phyloP scores from a whole-genome alignment of 345 rosid species.

The Ricinus communis region DNA sequence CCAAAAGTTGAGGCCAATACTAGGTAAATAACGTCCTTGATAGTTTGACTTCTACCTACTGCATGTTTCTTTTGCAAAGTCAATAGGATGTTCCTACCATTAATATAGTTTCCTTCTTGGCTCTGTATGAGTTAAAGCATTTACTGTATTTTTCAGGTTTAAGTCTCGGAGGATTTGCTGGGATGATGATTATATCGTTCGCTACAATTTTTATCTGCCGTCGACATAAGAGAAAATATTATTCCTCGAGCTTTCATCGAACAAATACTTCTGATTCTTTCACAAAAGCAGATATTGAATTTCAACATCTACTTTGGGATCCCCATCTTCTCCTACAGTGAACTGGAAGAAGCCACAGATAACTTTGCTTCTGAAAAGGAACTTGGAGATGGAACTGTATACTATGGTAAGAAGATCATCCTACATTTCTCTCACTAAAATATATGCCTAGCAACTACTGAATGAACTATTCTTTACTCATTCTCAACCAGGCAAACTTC shows the following conservation, averaged over 20 bases:
- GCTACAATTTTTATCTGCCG: background rate
- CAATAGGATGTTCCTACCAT: background rate
- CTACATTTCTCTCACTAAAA: background rate
- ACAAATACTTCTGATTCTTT: constrained; percentile 22
- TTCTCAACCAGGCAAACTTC: constrained; percentile 25
- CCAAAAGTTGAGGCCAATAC: background rate
- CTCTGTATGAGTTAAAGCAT: background rate
- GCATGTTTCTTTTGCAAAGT: background rate
- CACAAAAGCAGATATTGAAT: constrained; percentile 38
- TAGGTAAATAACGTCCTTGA: background rate
- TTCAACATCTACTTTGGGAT: constrained; percentile 11
- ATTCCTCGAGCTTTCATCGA: constrained; percentile 22
- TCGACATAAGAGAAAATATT: constrained; percentile 16
- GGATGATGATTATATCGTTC: constrained; percentile 18
- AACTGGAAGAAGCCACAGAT: constrained; percentile 21
- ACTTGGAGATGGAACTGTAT: constrained; percentile 17
- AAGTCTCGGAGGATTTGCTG: constrained; percentile 41
- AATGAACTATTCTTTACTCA: background rate
- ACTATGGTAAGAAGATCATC: constrained; percentile 4
- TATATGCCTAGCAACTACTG: too few species aligned
- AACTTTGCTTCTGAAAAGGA: background rate
- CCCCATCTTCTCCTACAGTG: constrained; percentile 14
- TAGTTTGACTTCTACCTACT: background rate
- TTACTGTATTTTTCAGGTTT: constrained; percentile 15
- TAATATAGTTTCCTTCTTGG: background rate